Base-by-base conservation (phyloP, 108 stramenopile genomes). In the Aurantiochytrium sp. region DNA sequence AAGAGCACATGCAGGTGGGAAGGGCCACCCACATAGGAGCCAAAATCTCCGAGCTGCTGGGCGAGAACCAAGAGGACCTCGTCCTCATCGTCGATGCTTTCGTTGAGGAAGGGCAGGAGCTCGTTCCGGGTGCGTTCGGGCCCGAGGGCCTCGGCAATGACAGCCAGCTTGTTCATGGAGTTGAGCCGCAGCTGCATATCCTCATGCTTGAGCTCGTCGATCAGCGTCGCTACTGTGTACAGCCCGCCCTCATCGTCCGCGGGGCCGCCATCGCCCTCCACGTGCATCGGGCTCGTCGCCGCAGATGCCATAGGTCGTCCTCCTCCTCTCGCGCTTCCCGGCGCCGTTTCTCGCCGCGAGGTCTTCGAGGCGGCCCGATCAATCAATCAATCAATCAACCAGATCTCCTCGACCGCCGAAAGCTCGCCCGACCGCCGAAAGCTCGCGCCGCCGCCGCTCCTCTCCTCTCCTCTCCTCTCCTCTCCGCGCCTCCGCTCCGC, bases 1-100 rank as follows among this genome's bases (percentile, higher is more conserved):
- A 99, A 87, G n/a, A 99, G 88, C 25, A 60, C 87, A 43, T 93
- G 72, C 59, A 91, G 88, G 90, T 92, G 53, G 60, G 91, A 88
- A 5, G 59, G 35, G 4, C 92, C 91, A 57, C 94, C 94, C 0
- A 94, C 58, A 14, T 49, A 58, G 4, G 44, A 51, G 4, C 58
- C 90, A 18, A 94, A 92, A 25, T 71, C 87, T 14, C 94, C 94
- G 59, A 94, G 19, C 25, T 92, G 69, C 87, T 94, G 93, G 21
- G 94, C 94, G 73, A 94, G 87, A 53, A 88, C 93, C 53, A 91
- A 45, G 53, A 94, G 69, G 23, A 94, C 93, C 53, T 93, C 94
- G 60, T 95, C 94, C 44, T 93, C 93, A 60, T 95, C 94, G 60
- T 95, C 94, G 18, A 91, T 93, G 72, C 59, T 89, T 44, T 94